Conservation (phyloP, 495 filamentous ascomycete species). For the Apiosordaria backusii region DNA sequence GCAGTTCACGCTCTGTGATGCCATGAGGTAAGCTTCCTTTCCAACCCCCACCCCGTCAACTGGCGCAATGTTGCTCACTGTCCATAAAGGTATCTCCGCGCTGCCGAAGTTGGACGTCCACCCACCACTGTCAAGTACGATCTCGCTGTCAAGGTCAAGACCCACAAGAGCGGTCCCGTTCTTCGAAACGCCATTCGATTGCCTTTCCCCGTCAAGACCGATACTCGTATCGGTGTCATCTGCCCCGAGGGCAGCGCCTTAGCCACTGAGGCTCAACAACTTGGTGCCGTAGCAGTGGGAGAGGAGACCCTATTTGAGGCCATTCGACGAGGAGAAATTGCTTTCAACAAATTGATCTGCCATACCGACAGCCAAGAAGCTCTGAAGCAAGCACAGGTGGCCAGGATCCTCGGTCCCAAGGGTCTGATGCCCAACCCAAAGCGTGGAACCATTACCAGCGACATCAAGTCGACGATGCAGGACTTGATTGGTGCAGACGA, state of each 20-base stretch:
- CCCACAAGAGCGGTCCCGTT: constrained; percentile 75
- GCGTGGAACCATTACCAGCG: constrained; percentile 78
- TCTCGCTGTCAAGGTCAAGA: constrained; percentile 71
- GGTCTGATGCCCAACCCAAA: constrained; percentile 91
- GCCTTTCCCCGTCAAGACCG: constrained; percentile 82
- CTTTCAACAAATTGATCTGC: constrained; percentile 87
- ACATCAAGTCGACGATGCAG: constrained; percentile 64
- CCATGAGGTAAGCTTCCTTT: constrained; percentile 68
- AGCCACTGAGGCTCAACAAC: constrained; percentile 63
- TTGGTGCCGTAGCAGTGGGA: constrained; percentile 78
- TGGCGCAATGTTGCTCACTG: constrained; percentile 31
- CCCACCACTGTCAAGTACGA: constrained; percentile 80
- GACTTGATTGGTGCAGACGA: constrained; percentile 78
- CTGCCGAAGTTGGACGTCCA: constrained; percentile 81
- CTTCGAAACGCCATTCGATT: constrained; percentile 84
- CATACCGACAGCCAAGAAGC: constrained; percentile 69
- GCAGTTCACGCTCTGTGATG: constrained; percentile 80
- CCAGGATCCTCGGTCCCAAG: constrained; percentile 77
- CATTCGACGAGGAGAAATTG: constrained; percentile 67
- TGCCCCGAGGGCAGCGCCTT: constrained; percentile 70
- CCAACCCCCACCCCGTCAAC: constrained; percentile 35
- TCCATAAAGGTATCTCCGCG: constrained; percentile 71
- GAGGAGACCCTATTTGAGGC: constrained; percentile 80
- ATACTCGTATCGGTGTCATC: constrained; percentile 81
- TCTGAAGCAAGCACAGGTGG: constrained; percentile 73